Evolutionary conservation across 352 stramenopile genomes (phyloP).

Genomic region (Pythium dissimile): DNA sequence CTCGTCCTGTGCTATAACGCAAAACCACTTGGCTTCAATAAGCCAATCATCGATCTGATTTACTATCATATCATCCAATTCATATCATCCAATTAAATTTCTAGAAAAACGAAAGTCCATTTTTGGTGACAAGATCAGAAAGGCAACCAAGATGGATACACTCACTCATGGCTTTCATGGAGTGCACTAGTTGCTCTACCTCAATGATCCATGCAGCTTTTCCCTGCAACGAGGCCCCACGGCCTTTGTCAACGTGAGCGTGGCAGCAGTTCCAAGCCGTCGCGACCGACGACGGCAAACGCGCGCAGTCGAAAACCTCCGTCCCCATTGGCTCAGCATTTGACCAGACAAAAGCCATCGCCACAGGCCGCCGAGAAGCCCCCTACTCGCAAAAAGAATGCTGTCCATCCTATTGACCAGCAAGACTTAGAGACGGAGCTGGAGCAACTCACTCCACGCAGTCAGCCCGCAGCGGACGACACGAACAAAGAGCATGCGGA

Average conservation of each 20-base stretch:
- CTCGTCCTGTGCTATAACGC: too few relatives aligned
- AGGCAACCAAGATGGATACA: constrained; percentile 4
- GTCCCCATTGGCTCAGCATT: not conserved
- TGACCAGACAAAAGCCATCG: constrained; percentile 1
- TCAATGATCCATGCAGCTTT: not conserved
- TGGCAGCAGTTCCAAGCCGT: not conserved
- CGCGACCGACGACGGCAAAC: not conserved
- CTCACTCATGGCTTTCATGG: too few relatives aligned
- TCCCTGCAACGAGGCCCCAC: not conserved
- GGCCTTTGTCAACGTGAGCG: not conserved
- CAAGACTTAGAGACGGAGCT: constrained; percentile 13
- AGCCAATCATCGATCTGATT: not conserved
- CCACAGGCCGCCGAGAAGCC: not conserved
- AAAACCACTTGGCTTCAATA: too few relatives aligned
- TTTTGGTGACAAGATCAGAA: constrained; percentile 2
- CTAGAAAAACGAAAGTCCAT: constrained; percentile 10
- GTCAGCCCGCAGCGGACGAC: not conserved
- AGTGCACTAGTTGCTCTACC: not conserved
- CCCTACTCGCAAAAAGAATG: constrained; percentile 7
- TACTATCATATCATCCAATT: not conserved
- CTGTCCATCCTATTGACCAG: constrained; percentile 17
- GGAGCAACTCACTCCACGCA: not conserved
- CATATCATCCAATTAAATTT: not conserved
- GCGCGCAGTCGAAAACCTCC: not conserved
- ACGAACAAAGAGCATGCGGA: not conserved